These are phyloP conservation scores for Ceratocystis albifundus DNA, from an alignment of 2,329 filamentous ascomycete genomes.

Conservation along the genomic window DNA sequence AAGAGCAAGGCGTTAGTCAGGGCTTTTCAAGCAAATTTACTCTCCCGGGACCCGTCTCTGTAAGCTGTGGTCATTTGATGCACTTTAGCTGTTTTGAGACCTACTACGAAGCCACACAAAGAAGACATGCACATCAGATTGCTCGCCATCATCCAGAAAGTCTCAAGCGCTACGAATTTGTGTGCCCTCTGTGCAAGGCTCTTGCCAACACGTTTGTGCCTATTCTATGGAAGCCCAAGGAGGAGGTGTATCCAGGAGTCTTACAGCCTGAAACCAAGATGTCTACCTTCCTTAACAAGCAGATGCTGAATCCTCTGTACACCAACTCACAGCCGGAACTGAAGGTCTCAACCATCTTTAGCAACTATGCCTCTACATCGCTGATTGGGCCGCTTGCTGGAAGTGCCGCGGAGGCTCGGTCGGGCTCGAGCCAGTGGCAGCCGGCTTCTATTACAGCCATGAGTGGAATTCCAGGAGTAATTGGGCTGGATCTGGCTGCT, in stretches of 20 bases:
- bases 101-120: slow-evolving; percentile 72
- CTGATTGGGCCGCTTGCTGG: slow-evolving; percentile 1
- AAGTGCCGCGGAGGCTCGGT: neutral
- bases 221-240: slow-evolving; percentile 73
- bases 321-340: neutral
- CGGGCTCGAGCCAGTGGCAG: neutral
- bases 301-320: slow-evolving; percentile 33
- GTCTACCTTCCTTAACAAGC: slow-evolving; percentile 53
- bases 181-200: slow-evolving; percentile 93
- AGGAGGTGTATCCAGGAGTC: slow-evolving; percentile 17
- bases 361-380: slow-evolving; percentile 3
- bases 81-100: slow-evolving; percentile 91
- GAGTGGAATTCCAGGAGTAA: no score
- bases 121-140: slow-evolving; percentile 83
- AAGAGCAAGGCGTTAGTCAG: slow-evolving; percentile 75
- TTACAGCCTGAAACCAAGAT: slow-evolving; percentile 15
- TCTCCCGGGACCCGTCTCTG: slow-evolving; percentile 66
- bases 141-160: slow-evolving; percentile 86
- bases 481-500: neutral
- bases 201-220: slow-evolving; percentile 90
- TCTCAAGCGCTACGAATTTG: slow-evolving; percentile 70
- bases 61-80: slow-evolving; percentile 96
- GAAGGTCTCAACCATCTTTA: neutral
- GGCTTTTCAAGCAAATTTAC: slow-evolving; percentile 65
- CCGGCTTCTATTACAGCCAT: neutral